Base-by-base conservation (phyloP, 2,329 filamentous ascomycete genomes). In the Hypomyces rosellus region DNA sequence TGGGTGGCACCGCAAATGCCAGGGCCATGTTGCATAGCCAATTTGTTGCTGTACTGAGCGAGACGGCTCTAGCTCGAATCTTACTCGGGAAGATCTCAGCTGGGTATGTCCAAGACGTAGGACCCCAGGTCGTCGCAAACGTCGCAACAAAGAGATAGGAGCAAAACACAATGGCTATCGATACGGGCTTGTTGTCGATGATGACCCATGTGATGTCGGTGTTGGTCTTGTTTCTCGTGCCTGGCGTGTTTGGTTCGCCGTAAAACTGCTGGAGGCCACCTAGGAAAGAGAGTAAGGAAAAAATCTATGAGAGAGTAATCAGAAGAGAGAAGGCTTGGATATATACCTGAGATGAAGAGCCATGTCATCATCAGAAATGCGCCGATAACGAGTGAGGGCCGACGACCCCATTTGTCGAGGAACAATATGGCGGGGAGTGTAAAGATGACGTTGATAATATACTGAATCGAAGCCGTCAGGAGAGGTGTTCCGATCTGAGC, bases 371-470 rank as follows among this genome's bases (percentile, higher is more conserved):
- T 82, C 43, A 76, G 61, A 56, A 81, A 76, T 3, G 78, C 73
- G 2, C 80, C 80, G 15, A 75, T 53, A 2, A 84, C 70, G 9
- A 85, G 67, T 0, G 79, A 69, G 0, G 74, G 75, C 1, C 82
- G 77, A 8, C 82, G 78, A 39, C 81, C 80, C 56, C 77, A 72
- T 54, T 68, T 74, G 62, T 85, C 82, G 43, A 85, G 72, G 60
- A 74, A 83, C 11, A 82, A 50, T 33, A 85, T 80, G 13, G 80
- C 80, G 0, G 81, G 78, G 2, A 83, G 64, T 0, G 82, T 84
- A 54, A 82, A 68, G 14, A 69, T 68, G 0, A 84, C 78, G 58
- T 84, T 84, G 64, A 85, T 81, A 51, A 84, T 73, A 58, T 84
- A 84, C 59, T 84, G 79, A 18, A 85, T 81, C 0, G 77, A 77